Base-by-base conservation (phyloP, 2,329 filamentous ascomycete genomes). In the Fusarium sp. region DNA sequence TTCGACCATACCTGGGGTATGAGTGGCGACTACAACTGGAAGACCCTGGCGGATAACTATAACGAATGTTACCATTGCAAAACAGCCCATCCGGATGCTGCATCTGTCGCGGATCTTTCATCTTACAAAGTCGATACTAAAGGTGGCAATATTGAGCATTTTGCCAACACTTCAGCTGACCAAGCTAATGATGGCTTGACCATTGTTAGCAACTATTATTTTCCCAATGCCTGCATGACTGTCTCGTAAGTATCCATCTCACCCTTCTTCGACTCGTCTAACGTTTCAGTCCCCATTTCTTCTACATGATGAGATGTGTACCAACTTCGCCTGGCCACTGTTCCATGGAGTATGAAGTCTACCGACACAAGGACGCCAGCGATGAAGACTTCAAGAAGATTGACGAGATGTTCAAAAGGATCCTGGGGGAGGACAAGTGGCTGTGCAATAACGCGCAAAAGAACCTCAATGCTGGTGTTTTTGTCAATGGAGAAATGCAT, bases 1-100 rank as follows among this genome's bases (percentile, higher is more conserved):
- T 89, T 88, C 61, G 85, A 88, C 67, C 85, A 88, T 70, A 75
- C 77, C 10, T 88, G 85, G 84, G 81, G 85, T 46, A 84, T 87
- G 81, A 80, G 84, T 17, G 83, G 83, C 0, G 80, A 83, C 17
- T 87, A 84, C 67, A 88, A 89, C 76, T 89, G 87, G 87, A 89
- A 89, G 77, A 84, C 84, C 4, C 74, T 88, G 22, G 83, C 83
- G 1, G 64, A 67, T 15, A 67, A 67, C n/a, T 67, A 67, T 9
- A 67, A 67, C 7, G 63, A 67, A 17, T 67, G 64, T 14, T 67
- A 69, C 10, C 67, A 70, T 24, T 70, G 67, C 26, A 63, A 64
- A 11, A 58, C 58, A 0, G 49, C 67, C 0, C 67, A 70, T 17
- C 59, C 67, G 2, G 58, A 65, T 15, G 52, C 43, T 1, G 64